Base-by-base conservation (phyloP, 108 stramenopile genomes). In the Discostella stelligeroides region DNA sequence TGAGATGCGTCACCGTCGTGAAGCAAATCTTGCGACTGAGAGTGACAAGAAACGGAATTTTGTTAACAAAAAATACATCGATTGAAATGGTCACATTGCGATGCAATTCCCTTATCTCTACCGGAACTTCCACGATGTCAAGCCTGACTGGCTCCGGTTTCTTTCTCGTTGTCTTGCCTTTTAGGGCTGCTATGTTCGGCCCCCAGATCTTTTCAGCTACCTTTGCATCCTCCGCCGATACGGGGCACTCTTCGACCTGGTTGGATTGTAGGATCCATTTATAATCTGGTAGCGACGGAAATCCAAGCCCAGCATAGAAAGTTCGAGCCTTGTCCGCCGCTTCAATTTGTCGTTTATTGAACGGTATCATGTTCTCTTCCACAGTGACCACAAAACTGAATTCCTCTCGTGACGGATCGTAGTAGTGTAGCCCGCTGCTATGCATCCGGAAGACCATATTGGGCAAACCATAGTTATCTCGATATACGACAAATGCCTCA, bases 201-300 rank as follows among this genome's bases (percentile, higher is more conserved):
- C 55, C 68, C 41, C 51, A 58, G 4, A 68, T 21, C 17, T 58
- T 30, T 13, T 59, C 1, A 10, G 56, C 55, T 14, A 50, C 20
- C 11, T 68, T 24, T 0, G 38, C 68, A 58, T 68, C 68, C 12
- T 68, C 38, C 18, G 4, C 2, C 12, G 56, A 59, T 6, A 68
- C 68, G 9, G 55, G 48, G 37, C 68, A 68, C n/a, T 68, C 40
- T 15, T 45, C 39, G 28, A 68, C 34, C 34, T 41, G 40, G 18
- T 68, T 56, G 17, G 49, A 30, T 25, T 41, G 29, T 24, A 68
- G 30, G 8, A 68, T 68, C 29, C 56, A 58, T 27, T 29, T 50
- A 37, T 41, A 68, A 58, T 68, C 40, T 14, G 14, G 14, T 14
- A 14, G 15, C 13, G 54, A 56, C 21, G 68, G 68, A 29, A 18